Conservation (phyloP, 805 yeast genomes). For the Kodamaea kaohsiungensis region DNA sequence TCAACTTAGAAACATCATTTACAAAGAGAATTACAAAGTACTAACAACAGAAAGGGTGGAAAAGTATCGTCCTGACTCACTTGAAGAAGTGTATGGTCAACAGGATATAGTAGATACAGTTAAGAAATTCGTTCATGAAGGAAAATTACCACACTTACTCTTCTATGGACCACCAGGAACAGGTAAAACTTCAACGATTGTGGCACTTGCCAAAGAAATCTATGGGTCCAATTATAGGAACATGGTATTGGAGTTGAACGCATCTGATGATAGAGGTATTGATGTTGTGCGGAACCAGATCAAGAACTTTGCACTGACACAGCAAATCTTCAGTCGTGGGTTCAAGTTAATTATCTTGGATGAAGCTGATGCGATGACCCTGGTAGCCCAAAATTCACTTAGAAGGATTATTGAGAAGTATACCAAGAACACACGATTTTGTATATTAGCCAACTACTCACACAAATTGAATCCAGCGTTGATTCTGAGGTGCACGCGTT, state of each 20-base stretch:
- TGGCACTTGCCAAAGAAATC: slow-evolving; percentile 83
- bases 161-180: slow-evolving; percentile 97
- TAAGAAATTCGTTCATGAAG: slow-evolving; percentile 77
- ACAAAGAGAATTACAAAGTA: too few species aligned
- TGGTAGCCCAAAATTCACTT: slow-evolving; percentile 80
- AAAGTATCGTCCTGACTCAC: slow-evolving; percentile 82
- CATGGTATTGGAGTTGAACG: slow-evolving; percentile 93
- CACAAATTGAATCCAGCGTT: slow-evolving; percentile 96
- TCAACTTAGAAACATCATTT: too few species aligned
- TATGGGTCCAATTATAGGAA: slow-evolving; percentile 79
- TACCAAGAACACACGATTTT: slow-evolving; percentile 92
- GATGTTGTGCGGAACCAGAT: slow-evolving; percentile 97
- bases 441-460: slow-evolving; percentile 93
- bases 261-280: slow-evolving; percentile 96
- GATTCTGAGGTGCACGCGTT: slow-evolving; percentile 91
- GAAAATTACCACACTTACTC: slow-evolving; percentile 84
- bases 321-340: slow-evolving; percentile 85
- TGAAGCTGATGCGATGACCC: slow-evolving; percentile 95
- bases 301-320: slow-evolving; percentile 93
- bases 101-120: slow-evolving; percentile 83
- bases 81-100: slow-evolving; percentile 92
- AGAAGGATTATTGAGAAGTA: slow-evolving; percentile 88
- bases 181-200: slow-evolving; percentile 86
- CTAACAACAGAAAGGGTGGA: slow-evolving; percentile 64
- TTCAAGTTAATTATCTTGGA: slow-evolving; percentile 90